A percentile compares a stretch with the other conserved stretches of the same genome.
Evolutionary conservation across 345 rosid species (phyloP).

Genomic region (Linum usitatissimum): DNA sequence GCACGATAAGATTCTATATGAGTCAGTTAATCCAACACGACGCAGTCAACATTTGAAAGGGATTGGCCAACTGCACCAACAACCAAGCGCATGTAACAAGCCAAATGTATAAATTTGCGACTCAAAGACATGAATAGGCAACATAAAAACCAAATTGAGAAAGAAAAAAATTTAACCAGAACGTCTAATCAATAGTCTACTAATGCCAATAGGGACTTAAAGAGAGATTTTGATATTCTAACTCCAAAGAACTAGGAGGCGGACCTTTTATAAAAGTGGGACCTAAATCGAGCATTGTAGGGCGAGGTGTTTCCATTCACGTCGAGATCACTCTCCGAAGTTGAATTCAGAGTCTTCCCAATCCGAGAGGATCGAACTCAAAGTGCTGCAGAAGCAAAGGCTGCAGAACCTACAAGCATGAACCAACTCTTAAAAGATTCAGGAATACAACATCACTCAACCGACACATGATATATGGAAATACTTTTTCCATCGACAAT

Average conservation of each 20-base stretch:
- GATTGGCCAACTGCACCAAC: slow-evolving; percentile 90
- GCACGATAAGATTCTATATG: neutral
- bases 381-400: slow-evolving; percentile 60
- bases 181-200: neutral
- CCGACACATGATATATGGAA: neutral
- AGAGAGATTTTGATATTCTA: slow-evolving; percentile 7
- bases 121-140: slow-evolving; percentile 25
- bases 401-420: slow-evolving; percentile 43
- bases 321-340: slow-evolving; percentile 22
- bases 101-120: slow-evolving; percentile 25
- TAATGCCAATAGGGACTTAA: neutral
- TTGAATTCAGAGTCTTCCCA: slow-evolving; percentile 21
- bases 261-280: slow-evolving; percentile 96
- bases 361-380: slow-evolving; percentile 46
- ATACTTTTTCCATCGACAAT: neutral
- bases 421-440: slow-evolving; percentile 10
- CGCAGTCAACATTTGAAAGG: slow-evolving; percentile 16
- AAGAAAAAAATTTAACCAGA: slow-evolving; percentile 8
- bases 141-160: slow-evolving; percentile 15
- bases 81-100: slow-evolving; percentile 37
- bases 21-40: neutral
- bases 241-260: slow-evolving; percentile 15
- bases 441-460: neutral
- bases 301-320: slow-evolving; percentile 33
- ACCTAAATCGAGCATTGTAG: slow-evolving; percentile 68